Evolutionary conservation across 129 eudicot species (phyloP).

Genomic region (Artemisia annua): DNA sequence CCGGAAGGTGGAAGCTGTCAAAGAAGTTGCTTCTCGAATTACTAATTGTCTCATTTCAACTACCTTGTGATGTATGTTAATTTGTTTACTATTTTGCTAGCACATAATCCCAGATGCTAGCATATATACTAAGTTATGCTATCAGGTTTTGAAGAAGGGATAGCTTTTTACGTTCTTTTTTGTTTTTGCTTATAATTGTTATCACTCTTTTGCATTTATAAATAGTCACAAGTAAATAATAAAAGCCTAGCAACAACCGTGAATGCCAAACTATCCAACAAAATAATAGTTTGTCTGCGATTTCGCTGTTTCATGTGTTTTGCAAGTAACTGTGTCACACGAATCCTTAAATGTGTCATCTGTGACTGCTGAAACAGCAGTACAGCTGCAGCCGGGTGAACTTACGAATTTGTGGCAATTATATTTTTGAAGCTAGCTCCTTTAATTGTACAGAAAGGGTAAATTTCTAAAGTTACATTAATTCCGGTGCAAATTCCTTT

Average conservation of each 20-base stretch:
- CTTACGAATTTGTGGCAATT: no score
- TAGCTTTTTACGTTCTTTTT: background rate
- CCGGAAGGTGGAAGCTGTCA: background rate
- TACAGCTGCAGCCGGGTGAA: no score
- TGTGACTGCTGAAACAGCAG: background rate
- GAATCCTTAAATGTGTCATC: background rate
- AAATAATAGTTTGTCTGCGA: no score
- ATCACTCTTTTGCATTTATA: background rate
- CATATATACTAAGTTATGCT: background rate
- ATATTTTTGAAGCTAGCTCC: no score
- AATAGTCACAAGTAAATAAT: no score
- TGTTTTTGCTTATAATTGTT: background rate
- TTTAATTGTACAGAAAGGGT: no score
- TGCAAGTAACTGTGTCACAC: no score
- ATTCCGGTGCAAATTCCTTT: no score
- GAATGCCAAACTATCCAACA: no score
- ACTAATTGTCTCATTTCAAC: background rate
- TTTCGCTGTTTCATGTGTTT: no score
- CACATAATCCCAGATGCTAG: background rate
- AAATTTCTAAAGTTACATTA: no score
- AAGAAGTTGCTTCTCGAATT: background rate
- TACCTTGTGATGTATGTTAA: background rate
- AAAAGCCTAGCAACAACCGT: no score
- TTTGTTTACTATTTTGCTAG: background rate
- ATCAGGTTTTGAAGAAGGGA: background rate